Evolutionary conservation across 164 flowering plant genomes (phyloP).

Genomic region (Vitis vinifera): DNA sequence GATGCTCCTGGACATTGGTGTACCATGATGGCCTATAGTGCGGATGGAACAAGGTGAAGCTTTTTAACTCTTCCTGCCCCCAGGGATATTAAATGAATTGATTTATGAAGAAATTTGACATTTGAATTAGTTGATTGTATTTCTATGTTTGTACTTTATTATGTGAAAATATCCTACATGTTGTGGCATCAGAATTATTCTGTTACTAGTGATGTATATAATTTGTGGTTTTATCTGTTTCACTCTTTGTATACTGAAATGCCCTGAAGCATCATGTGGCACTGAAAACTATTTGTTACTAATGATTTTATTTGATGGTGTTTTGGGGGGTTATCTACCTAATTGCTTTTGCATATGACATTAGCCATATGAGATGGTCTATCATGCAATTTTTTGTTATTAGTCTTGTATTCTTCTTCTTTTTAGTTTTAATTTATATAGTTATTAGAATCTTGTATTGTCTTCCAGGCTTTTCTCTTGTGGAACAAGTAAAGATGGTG

Average conservation of each 20-base stretch:
- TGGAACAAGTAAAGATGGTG: constrained; percentile 58
- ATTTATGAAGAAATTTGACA: no score
- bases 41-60: constrained; percentile 53
- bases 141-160: no score
- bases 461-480: constrained; percentile 46
- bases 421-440: background rate
- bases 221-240: no score
- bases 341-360: background rate
- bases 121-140: no score
- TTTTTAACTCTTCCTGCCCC: background rate
- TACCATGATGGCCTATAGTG: constrained; percentile 60
- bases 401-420: background rate
- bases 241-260: no score
- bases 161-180: no score
- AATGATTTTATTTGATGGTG: no score
- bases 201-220: no score
- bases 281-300: no score
- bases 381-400: background rate
- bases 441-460: background rate
- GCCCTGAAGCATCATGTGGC: no score
- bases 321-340: no score
- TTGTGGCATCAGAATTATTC: no score
- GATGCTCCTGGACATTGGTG: constrained; percentile 58
- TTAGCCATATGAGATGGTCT: background rate
- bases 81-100: background rate